phyloP scores from a whole-genome alignment of 176 grass and related monocot genomes.

The Triticum timopheevii region DNA sequence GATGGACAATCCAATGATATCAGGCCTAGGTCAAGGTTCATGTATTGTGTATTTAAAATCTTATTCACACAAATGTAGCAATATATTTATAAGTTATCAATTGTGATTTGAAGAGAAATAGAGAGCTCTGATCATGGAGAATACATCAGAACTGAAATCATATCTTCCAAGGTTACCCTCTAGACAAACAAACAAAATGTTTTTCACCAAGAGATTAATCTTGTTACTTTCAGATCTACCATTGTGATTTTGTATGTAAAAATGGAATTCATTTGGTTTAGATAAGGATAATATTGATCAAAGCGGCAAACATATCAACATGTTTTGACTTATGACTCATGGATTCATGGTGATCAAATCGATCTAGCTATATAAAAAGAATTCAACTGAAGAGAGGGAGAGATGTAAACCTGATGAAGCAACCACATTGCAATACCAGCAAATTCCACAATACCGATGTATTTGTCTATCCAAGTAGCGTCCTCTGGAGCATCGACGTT shows the following conservation, averaged over 20 bases:
- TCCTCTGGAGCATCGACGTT: slow-evolving; percentile 85
- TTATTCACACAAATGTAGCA: not conserved
- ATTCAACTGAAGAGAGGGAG: not conserved
- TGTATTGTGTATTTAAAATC: not conserved
- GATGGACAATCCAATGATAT: not conserved
- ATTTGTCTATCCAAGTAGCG: slow-evolving; percentile 95
- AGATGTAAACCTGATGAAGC: slow-evolving; percentile 75
- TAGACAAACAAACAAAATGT: not conserved
- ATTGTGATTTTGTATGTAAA: not conserved
- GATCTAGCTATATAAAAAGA: not conserved
- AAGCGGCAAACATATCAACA: slow-evolving; percentile 4
- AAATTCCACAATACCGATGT: slow-evolving; percentile 94
- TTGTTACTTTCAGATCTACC: not conserved
- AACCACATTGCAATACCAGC: slow-evolving; percentile 91
- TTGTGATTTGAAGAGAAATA: not conserved
- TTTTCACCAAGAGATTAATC: not conserved
- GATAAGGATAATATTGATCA: not conserved
- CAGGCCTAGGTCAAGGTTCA: not conserved
- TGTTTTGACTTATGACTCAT: not conserved
- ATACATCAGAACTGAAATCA: not conserved
- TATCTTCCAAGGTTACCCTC: not conserved
- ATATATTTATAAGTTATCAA: not conserved
- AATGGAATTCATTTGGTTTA: not conserved
- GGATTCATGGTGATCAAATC: not conserved
- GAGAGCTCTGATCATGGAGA: not conserved